Evolutionary conservation across 306 rosid genomes (phyloP), one percentile per base, ranked within the genome.

Genomic region (Castanopsis chinensis): DNA sequence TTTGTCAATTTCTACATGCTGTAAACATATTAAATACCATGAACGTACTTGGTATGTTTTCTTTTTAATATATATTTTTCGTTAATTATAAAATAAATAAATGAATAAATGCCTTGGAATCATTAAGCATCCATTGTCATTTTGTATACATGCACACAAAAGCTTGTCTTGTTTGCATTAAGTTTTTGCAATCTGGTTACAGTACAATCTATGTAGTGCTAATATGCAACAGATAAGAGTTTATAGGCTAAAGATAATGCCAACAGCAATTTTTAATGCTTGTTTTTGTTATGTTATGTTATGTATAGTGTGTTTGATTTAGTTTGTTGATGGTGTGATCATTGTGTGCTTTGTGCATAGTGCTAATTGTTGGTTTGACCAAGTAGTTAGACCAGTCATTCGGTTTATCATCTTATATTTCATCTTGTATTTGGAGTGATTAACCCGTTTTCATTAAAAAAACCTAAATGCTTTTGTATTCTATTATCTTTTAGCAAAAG

Each of bases 251-350:
- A 9, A 25, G 27, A 59, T 59, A 11, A 23, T 3, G 32, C 32
- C 65, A 20, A 20, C 14, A 3, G 23, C 5, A 23, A 28, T 23
- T 12, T 20, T 59, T 59, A 59, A 27, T 59, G 65, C 30, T 59
- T 4, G 32, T 59, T 59, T 59, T 59, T 25, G 65, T 59, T 59
- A 27, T 59, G 30, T 59, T 59, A 59, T 23, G 17, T 23, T 23
- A 23, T 23, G 17, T 23, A 12, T 49, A 12, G 65, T 10, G 28
- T 71, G 73, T 65, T 41, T 21, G 79, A 71, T 71, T 71, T 56
- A 77, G n/a, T 60, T 64, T 33, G 54, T 71, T 75, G 76, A 61
- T 33, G 32, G 59, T 63, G 64, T 49, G 57, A 71, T 45, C 43
- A 69, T 18, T 79, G 65, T 59, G 30, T 59, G 65, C 30, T 59